Percentiles rank a stretch among this genome's conserved stretches.
These are phyloP conservation scores for Lepiota subincarnata DNA, from an alignment of 768 basidiomycete genomes.

Conservation along the genomic window DNA sequence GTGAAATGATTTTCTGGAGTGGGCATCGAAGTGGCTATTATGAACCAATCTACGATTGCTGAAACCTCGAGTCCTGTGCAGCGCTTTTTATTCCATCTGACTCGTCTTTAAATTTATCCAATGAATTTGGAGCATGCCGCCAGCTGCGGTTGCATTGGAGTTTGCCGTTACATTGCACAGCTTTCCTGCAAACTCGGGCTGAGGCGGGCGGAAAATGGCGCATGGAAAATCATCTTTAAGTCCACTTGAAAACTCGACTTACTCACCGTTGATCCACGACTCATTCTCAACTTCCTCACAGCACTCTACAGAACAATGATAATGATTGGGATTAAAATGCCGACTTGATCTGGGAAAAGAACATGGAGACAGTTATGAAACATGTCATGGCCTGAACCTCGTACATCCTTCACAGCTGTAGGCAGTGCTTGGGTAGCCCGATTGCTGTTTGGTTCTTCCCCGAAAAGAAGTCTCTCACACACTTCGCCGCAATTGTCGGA, in stretches of 20 bases:
- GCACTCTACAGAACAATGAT: conserved; percentile 44
- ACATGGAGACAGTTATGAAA: too few relatives aligned
- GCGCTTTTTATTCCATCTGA: conserved; percentile 39
- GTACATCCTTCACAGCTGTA: too few relatives aligned
- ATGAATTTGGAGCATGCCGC: conserved; percentile 35
- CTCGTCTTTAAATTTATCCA: conserved; percentile 48
- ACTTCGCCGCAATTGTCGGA: too few relatives aligned
- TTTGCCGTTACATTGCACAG: conserved; percentile 56
- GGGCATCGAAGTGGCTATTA: not conserved
- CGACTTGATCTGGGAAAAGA: conserved; percentile 56
- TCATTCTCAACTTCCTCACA: conserved; percentile 45
- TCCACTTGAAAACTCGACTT: conserved; percentile 38
- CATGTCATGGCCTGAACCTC: too few relatives aligned
- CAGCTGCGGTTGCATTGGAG: conserved; percentile 12
- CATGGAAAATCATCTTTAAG: conserved; percentile 54
- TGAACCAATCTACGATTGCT: too few relatives aligned
- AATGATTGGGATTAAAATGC: conserved; percentile 43
- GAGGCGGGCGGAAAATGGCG: conserved; percentile 75
- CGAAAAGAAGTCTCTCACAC: too few relatives aligned
- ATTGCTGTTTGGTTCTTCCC: too few relatives aligned
- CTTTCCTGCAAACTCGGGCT: conserved; percentile 59
- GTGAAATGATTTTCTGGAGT: not conserved
- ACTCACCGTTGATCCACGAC: conserved; percentile 37
- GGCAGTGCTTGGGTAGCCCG: too few relatives aligned
- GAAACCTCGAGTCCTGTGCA: conserved; percentile 34